Evolutionary conservation across 163 green algal species (phyloP).

Genomic region (Scenedesmus sp.): DNA sequence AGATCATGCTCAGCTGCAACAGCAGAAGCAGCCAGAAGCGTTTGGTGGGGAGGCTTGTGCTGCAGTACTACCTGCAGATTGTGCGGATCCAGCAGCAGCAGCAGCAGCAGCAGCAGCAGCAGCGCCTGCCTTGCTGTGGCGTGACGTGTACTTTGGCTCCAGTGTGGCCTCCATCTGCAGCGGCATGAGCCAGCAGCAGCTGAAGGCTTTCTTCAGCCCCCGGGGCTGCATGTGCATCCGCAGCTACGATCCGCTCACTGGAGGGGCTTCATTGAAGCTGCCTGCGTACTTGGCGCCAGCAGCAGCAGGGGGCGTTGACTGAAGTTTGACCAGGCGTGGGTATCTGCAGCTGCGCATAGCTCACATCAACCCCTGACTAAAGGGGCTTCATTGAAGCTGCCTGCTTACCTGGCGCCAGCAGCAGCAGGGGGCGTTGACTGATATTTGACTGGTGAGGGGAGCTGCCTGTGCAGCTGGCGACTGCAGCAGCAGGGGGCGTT

Average conservation of each 20-base stretch:
- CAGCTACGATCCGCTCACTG: constrained; percentile 16
- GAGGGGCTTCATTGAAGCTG: constrained; percentile 9
- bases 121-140: neutral
- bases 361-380: neutral
- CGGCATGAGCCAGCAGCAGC: constrained; percentile 33
- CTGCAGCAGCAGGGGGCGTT: no score
- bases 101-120: neutral
- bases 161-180: constrained; percentile 29
- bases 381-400: neutral
- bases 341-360: constrained; percentile 15
- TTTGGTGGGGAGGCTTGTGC: neutral
- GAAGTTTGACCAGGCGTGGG: neutral
- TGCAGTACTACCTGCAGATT: no score
- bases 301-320: neutral
- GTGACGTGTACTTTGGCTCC: constrained; percentile 5
- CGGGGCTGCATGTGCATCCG: constrained; percentile 28
- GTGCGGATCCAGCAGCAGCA: neutral
- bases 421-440: neutral
- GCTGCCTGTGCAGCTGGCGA: no score
- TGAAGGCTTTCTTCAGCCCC: constrained; percentile 13
- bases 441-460: neutral
- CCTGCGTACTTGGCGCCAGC: constrained; percentile 27
- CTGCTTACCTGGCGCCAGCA: no score
- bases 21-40: neutral
- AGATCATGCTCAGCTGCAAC: neutral